Base-by-base conservation (phyloP, 768 basidiomycete species). In the Exsudoporus frostii region DNA sequence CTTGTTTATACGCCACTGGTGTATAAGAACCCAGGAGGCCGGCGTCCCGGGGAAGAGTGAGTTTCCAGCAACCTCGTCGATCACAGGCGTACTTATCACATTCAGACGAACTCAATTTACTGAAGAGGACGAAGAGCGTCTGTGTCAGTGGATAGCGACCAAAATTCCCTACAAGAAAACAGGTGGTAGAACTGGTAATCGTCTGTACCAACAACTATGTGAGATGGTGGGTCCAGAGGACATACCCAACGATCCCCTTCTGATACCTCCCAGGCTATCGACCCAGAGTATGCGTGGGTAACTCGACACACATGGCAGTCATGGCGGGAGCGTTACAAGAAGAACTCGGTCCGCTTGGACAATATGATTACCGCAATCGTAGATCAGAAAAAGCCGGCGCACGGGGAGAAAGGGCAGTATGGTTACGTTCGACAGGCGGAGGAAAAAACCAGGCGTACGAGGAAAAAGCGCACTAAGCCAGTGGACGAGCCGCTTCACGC, bases 281-380 rank as follows among this genome's bases (percentile, higher is more conserved):
- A 90, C 55, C 84, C 88, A 2, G 87, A 88, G 56, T 90, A 82
- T 61, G 74, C 79, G 0, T 92, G 90, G 90, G 90, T 90, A 19
- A 77, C 74, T 24, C 83, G 89, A 15, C 90, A 92, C 65, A 90
- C 89, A 2, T 92, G 90, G 90, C 88, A 91, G 58, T 92, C 90
- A 15, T 92, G 90, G 90, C 81, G 90, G 25, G 90, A 92, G 64
- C 78, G 90, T 27, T 92, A 92, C 73, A 91, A 92, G 74, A 92
- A 92, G 70, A 86, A 92, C 55, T 74, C 87, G 0, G 64, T 71
- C 7, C 82, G 88, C 10, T 76, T 92, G 34, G 88, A 92, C 62
- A 63, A 63, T 11, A 69, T 80, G 49, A 91, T 92, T 48, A 68
- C 81, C 2, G 72, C 73, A 5, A 83, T 90, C 13, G 88, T 92